Percentiles rank a stretch among this genome's conserved stretches.
phyloP scores from a whole-genome alignment of 2,329 filamentous ascomycete species.

The Drechslerella dactyloides region DNA sequence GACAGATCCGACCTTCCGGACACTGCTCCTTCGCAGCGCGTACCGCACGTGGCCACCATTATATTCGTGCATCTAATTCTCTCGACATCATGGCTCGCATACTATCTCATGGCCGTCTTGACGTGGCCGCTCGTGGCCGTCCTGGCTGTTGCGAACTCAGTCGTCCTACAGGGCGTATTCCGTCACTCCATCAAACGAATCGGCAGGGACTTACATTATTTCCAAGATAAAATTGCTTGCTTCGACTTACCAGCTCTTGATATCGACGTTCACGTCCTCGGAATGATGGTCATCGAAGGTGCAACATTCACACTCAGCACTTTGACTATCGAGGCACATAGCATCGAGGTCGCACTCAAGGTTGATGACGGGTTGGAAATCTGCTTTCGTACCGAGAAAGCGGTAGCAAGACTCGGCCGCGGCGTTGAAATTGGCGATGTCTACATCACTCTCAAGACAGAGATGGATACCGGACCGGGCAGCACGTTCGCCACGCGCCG shows the following conservation, averaged over 20 bases:
- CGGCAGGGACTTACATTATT: constrained; percentile 43
- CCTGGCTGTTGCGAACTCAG: constrained; percentile 33
- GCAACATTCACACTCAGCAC: constrained; percentile 63
- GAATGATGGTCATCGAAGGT: constrained; percentile 64
- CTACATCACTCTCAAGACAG: constrained; percentile 64
- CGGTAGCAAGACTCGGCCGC: constrained; percentile 62
- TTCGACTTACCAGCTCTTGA: constrained; percentile 61
- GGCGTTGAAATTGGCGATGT: constrained; percentile 64
- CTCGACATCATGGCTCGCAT: constrained; percentile 46
- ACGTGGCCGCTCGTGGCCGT: constrained; percentile 36
- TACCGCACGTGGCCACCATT: constrained; percentile 21
- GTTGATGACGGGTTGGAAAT: constrained; percentile 64
- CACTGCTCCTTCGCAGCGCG: constrained; percentile 25
- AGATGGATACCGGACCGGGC: constrained; percentile 54
- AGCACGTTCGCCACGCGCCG: constrained; percentile 48
- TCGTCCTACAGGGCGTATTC: constrained; percentile 18
- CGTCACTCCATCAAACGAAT: constrained; percentile 24
- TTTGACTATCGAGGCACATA: constrained; percentile 63
- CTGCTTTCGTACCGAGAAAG: constrained; percentile 63
- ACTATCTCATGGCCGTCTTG: constrained; percentile 18
- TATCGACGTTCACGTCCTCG: constrained; percentile 64
- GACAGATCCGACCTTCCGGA: constrained; percentile 27
- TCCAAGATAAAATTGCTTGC: constrained; percentile 47
- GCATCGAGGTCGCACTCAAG: constrained; percentile 64
- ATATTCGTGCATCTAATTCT: constrained; percentile 28